Evolutionary conservation across 306 rosid species (phyloP).

Genomic region (Corylus americana): DNA sequence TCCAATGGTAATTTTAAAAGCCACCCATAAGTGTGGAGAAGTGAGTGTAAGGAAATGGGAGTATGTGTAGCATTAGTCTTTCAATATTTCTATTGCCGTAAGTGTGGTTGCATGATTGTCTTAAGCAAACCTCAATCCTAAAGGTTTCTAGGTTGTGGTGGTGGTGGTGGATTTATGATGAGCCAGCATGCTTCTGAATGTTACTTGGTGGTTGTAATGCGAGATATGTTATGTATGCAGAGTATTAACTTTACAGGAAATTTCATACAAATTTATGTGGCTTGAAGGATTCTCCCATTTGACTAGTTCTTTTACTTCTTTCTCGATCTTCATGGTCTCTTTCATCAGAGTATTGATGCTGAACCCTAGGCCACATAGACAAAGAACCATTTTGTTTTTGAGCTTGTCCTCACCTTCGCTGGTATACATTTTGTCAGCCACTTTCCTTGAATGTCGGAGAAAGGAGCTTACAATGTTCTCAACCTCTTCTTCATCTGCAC

Average conservation of each 20-base stretch:
- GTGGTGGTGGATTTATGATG: not conserved
- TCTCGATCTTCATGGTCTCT: constrained; percentile 53
- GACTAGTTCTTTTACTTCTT: constrained; percentile 48
- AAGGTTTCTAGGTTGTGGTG: not conserved
- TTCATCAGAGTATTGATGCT: constrained; percentile 51
- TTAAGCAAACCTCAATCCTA: not conserved
- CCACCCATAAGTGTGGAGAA: no score
- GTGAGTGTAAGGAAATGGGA: no score
- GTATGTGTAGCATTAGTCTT: not conserved
- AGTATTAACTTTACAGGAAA: constrained; percentile 33
- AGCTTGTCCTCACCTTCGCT: constrained; percentile 42
- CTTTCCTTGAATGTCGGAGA: constrained; percentile 45
- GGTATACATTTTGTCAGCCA: constrained; percentile 31
- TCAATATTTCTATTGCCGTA: not conserved
- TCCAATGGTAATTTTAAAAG: no score
- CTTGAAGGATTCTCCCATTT: constrained; percentile 55
- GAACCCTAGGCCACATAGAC: constrained; percentile 61
- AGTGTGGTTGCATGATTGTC: not conserved
- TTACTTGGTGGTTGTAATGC: not conserved
- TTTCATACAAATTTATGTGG: constrained; percentile 33
- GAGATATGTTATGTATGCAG: not conserved
- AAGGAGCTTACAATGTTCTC: constrained; percentile 44
- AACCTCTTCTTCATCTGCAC: constrained; percentile 33
- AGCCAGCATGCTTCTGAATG: not conserved
- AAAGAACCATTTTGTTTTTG: constrained; percentile 47